Conservation (phyloP, 1,139 yeast species). For the Magnusiomyces sp. region DNA sequence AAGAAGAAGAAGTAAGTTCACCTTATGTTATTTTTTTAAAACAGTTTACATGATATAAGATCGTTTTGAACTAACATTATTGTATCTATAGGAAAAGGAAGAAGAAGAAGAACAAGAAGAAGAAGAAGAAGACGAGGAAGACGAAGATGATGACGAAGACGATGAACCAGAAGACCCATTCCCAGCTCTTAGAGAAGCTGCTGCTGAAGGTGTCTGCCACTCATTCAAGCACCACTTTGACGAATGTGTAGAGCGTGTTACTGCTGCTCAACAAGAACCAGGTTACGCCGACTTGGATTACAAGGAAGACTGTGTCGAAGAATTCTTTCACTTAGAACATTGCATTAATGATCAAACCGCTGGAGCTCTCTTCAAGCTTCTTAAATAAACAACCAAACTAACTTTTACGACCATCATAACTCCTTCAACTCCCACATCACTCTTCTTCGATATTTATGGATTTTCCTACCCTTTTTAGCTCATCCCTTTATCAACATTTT, state of each 20-base stretch:
- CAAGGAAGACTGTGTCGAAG: constrained; percentile 96
- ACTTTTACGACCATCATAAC: constrained; percentile 3
- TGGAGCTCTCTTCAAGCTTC: constrained; percentile 59
- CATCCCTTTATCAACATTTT: not conserved
- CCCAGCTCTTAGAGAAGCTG: constrained; percentile 30
- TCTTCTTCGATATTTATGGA: not conserved
- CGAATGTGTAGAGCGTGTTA: constrained; percentile 92
- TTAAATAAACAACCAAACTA: constrained; percentile 9
- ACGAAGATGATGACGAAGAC: constrained; percentile 34
- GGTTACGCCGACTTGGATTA: constrained; percentile 70
- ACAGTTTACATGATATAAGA: not conserved
- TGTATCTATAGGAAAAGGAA: constrained; percentile 18
- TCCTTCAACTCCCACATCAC: not conserved
- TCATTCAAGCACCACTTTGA: constrained; percentile 81
- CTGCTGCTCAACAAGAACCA: constrained; percentile 74
- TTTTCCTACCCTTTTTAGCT: not conserved
- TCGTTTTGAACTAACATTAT: not conserved
- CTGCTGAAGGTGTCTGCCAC: constrained; percentile 59
- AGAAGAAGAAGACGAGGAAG: constrained; percentile 27
- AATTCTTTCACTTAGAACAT: constrained; percentile 94
- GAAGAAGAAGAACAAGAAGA: constrained; percentile 15
- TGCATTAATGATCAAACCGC: constrained; percentile 90
- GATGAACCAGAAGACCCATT: constrained; percentile 32
- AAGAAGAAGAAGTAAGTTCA: constrained; percentile 33
- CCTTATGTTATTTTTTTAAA: not conserved